Conservation (phyloP, 306 rosid genomes). For the Betula pendula region DNA sequence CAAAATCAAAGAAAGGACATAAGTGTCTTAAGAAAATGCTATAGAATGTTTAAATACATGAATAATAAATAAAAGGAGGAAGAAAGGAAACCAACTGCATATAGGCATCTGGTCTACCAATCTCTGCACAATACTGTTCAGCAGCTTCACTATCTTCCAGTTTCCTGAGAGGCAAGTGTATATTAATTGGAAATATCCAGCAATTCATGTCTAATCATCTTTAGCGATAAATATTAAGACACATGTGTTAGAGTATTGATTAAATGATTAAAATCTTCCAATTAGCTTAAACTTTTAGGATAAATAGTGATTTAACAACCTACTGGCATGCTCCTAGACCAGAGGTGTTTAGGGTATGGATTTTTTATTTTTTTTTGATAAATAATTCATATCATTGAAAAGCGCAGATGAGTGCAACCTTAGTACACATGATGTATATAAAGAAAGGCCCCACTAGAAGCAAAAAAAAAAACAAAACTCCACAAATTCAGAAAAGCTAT, state of each 20-base stretch:
- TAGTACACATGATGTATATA: too few relatives aligned
- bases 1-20: constrained; percentile 24
- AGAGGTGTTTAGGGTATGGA: background rate
- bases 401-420: too few relatives aligned
- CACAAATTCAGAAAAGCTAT: too few relatives aligned
- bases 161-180: constrained; percentile 58
- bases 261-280: too few relatives aligned
- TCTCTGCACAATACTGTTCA: constrained; percentile 97
- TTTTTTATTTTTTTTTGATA: too few relatives aligned
- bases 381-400: too few relatives aligned
- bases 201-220: constrained; percentile 11
- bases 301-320: too few relatives aligned
- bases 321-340: background rate
- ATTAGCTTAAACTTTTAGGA: too few relatives aligned
- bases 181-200: constrained; percentile 2
- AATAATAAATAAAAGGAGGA: constrained; percentile 20
- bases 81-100: constrained; percentile 74
- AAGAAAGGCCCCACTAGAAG: too few relatives aligned
- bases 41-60: background rate
- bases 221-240: background rate
- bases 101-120: constrained; percentile 96
- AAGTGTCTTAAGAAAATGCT: constrained; percentile 17
- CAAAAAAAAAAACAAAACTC: too few relatives aligned
- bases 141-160: constrained; percentile 98
- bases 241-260: too few relatives aligned